Conservation (phyloP, 306 rosid species). For the Lathyrus tuberosus region DNA sequence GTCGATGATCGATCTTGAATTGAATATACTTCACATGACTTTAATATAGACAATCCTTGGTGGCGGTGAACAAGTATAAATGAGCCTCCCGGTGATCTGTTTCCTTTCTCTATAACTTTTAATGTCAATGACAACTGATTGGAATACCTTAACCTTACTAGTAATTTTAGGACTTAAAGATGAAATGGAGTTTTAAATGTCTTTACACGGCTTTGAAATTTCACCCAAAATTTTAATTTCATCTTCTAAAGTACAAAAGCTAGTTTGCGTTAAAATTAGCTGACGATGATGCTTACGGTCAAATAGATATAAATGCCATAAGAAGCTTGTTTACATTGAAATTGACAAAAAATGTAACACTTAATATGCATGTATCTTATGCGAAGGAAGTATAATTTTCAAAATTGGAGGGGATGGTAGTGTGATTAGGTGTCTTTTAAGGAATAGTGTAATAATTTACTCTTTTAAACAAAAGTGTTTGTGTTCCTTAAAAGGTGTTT, state of each 20-base stretch:
- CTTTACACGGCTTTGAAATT: neutral
- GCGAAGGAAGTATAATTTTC: neutral
- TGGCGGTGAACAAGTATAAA: too few species aligned
- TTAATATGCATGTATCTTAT: neutral
- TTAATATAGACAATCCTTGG: too few species aligned
- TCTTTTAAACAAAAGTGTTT: neutral
- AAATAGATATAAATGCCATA: neutral
- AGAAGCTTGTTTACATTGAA: neutral
- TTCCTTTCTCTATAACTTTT: too few species aligned
- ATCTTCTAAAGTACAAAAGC: constrained; percentile 3
- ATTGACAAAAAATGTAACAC: neutral
- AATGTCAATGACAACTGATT: too few species aligned
- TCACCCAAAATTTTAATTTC: constrained; percentile 3
- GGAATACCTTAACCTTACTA: too few species aligned
- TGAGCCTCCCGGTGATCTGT: too few species aligned
- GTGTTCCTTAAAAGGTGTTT: neutral
- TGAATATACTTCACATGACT: neutral
- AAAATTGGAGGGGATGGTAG: constrained; percentile 6
- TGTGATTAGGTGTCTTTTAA: neutral
- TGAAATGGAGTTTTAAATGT: too few species aligned
- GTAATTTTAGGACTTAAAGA: too few species aligned
- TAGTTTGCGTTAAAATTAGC: neutral
- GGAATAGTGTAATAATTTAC: neutral
- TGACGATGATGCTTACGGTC: neutral
- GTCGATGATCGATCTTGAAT: too few species aligned